Evolutionary conservation across 148 eudicot genomes (phyloP).

Genomic region (Rhododendron williamsianum): DNA sequence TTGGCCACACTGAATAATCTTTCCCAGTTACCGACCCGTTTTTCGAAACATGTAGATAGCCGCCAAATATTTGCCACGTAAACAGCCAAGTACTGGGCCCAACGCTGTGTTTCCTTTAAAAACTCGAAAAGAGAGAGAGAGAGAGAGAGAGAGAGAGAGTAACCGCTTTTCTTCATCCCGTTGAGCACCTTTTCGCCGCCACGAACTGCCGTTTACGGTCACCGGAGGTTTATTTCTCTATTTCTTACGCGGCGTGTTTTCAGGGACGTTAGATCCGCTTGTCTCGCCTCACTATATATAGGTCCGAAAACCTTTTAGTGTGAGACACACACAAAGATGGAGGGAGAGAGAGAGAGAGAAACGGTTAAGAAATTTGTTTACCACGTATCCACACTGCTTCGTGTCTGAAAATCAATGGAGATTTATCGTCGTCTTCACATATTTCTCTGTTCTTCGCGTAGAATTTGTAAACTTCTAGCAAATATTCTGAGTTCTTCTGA

Average conservation of each 20-base stretch:
- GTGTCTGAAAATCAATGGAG: not conserved
- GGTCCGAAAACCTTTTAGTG: not conserved
- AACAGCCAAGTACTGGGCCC: not conserved
- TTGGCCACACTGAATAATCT: not conserved
- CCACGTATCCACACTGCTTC: not conserved
- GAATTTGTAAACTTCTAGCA: not conserved
- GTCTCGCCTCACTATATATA: conserved; percentile 2
- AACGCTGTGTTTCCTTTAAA: not conserved
- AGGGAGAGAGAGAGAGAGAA: conserved; percentile 6
- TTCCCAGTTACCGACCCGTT: not conserved
- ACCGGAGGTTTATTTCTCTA: not conserved
- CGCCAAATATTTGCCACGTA: not conserved
- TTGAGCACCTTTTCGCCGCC: not conserved
- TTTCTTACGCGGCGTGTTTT: conserved; percentile 1
- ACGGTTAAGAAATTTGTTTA: not conserved
- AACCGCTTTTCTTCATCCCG: not conserved
- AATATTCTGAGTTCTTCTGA: not conserved
- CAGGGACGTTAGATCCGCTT: conserved; percentile 6
- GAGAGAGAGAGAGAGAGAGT: not conserved
- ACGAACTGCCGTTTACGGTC: not conserved
- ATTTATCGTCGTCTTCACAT: not conserved
- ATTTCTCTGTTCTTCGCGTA: not conserved
- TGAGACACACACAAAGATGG: not conserved
- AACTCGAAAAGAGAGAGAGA: not conserved
- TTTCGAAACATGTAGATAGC: not conserved